Evolutionary conservation across 805 yeast species (phyloP), one percentile per base, ranked within the genome.

Genomic region (Kuraishia ogatae): DNA sequence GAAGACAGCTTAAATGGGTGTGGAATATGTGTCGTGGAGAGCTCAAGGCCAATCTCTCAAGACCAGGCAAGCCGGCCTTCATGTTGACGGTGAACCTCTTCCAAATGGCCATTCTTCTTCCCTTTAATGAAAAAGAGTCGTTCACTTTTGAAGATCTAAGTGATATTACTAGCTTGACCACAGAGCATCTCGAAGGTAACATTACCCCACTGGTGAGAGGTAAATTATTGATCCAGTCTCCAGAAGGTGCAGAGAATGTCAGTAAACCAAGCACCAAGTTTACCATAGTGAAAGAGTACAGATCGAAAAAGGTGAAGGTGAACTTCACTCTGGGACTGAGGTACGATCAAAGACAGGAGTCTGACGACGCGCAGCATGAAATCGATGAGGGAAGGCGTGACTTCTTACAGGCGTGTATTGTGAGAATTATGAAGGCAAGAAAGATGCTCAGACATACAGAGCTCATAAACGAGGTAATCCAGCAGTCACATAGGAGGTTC

Each of bases 21-120:
- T 94, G 97, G 97, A 87, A 90, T 63, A 83, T 89, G 66, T 89
- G 96, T 51, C 87, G 93, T 68, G 94, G 96, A 57, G 99, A 94
- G 68, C 71, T 94, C 56, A 88, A 85, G 69, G 96, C 96, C 11
- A 87, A 89, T 66, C 78, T 91, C 59, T 81, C 93, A 5, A 85
- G 85, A 61, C 84, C 87, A 43, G 92, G 92, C 6, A 85, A 84
- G 65, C 87, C 92, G 3, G 91, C 96, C 51, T 89, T 86, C 64
- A 74, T 78, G 22, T 86, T 96, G 65, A 86, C 87, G 2, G 90
- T 90, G 49, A 87, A 97, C 5, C 78, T 89, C 56, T 87, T 84
- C 60, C 99, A 94, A 70, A 83, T 92, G 79, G 84, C 96, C 58
- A 88, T 96, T 50, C 71, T 96, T 56, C 73, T 89, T 52, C 87